Evolutionary conservation across 192 early-diverging fungal genomes (phyloP).

Genomic region (Globomyces pollinis-pini): DNA sequence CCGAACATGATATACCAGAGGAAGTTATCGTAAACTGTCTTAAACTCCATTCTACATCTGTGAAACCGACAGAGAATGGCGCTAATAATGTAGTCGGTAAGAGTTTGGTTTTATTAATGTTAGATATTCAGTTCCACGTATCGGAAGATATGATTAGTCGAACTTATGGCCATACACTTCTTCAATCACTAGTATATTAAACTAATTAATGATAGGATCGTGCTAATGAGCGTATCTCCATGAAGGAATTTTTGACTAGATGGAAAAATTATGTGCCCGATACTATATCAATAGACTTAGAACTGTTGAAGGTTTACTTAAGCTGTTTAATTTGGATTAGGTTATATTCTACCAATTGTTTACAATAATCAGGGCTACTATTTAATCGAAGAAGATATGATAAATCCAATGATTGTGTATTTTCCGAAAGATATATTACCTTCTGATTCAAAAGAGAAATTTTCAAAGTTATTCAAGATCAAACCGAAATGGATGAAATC

Average conservation of each 20-base stretch:
- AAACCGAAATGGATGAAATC: slow-evolving; percentile 24
- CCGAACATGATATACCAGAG: slow-evolving; percentile 19
- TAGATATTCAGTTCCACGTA: slow-evolving; percentile 4
- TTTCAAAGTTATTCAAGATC: slow-evolving; percentile 30
- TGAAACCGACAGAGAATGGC: background rate
- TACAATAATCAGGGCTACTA: slow-evolving; percentile 16
- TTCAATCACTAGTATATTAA: slow-evolving; percentile 6
- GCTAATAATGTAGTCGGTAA: too few relatives aligned
- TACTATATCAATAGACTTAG: slow-evolving; percentile 7
- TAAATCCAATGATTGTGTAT: slow-evolving; percentile 9
- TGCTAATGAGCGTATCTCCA: too few relatives aligned
- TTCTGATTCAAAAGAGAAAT: slow-evolving; percentile 23
- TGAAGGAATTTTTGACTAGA: slow-evolving; percentile 14
- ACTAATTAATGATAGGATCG: too few relatives aligned
- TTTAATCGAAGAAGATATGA: slow-evolving; percentile 13
- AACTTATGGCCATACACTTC: slow-evolving; percentile 27
- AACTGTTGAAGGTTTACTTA: slow-evolving; percentile 18
- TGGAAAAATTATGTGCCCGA: slow-evolving; percentile 23
- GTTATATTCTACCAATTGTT: slow-evolving; percentile 7
- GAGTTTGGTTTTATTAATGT: too few relatives aligned
- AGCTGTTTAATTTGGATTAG: background rate
- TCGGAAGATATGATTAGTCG: slow-evolving; percentile 20
- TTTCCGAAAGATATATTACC: slow-evolving; percentile 30
- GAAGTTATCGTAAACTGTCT: slow-evolving; percentile 16
- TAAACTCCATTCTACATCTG: slow-evolving; percentile 8